A percentile compares a stretch with the other conserved stretches of the same genome.
Evolutionary conservation across 768 basidiomycete species (phyloP).

Genomic region (Suillus plorans): DNA sequence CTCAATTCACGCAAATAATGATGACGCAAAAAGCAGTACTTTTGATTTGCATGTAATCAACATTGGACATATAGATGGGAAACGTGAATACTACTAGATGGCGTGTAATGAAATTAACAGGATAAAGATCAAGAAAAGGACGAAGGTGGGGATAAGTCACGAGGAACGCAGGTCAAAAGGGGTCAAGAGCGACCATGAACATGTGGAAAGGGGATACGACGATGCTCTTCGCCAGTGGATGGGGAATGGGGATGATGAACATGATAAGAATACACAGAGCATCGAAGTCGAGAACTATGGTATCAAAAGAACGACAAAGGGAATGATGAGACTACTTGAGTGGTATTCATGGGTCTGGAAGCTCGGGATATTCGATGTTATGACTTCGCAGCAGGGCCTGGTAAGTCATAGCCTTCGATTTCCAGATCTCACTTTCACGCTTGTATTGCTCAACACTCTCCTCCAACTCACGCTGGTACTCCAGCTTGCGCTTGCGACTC

Average conservation of each 20-base stretch:
- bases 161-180: background rate
- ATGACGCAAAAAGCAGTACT: background rate
- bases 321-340: conserved; percentile 8
- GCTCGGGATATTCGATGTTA: conserved; percentile 56
- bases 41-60: conserved; percentile 2
- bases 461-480: conserved; percentile 68
- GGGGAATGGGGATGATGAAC: conserved; percentile 34
- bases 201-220: conserved; percentile 47
- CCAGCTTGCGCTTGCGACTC: conserved; percentile 71
- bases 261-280: conserved; percentile 36
- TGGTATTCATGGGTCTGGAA: conserved; percentile 30
- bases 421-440: conserved; percentile 64
- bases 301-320: conserved; percentile 12
- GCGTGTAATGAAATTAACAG: background rate
- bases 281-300: conserved; percentile 36
- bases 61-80: conserved; percentile 1
- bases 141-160: background rate
- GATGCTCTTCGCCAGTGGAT: conserved; percentile 52
- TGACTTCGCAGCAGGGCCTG: conserved; percentile 57
- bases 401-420: conserved; percentile 45
- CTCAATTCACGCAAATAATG: background rate
- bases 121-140: conserved; percentile 9
- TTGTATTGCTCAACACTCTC: conserved; percentile 50
- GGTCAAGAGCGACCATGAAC: background rate
- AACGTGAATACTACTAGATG: background rate